These are phyloP conservation scores for Vigna reflexopilosa DNA, from an alignment of 306 rosid genomes.

Conservation along the genomic window DNA sequence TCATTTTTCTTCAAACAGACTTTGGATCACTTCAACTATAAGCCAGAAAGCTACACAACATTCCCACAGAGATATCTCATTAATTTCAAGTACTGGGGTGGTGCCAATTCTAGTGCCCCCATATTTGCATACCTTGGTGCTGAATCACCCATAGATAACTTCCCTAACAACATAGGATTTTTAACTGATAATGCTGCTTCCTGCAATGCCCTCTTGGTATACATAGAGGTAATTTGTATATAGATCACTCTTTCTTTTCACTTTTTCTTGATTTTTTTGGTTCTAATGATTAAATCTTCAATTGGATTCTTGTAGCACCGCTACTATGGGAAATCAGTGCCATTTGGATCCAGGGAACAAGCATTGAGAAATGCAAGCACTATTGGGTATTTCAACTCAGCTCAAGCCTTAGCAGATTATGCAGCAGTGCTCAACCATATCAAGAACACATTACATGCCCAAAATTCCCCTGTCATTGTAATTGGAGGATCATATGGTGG, in stretches of 20 bases:
- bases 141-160: slow-evolving; percentile 59
- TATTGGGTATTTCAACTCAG: slow-evolving; percentile 74
- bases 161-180: slow-evolving; percentile 49
- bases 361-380: slow-evolving; percentile 63
- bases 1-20: slow-evolving; percentile 63
- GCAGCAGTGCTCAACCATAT: slow-evolving; percentile 60
- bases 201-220: slow-evolving; percentile 65
- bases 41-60: slow-evolving; percentile 61
- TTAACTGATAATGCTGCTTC: slow-evolving; percentile 59
- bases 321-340: slow-evolving; percentile 70
- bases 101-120: slow-evolving; percentile 60
- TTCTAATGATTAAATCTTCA: not conserved
- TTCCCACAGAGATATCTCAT: slow-evolving; percentile 68
- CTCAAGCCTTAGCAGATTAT: slow-evolving; percentile 77
- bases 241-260: not conserved
- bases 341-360: slow-evolving; percentile 67
- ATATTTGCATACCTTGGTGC: slow-evolving; percentile 69
- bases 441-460: slow-evolving; percentile 49
- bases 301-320: slow-evolving; percentile 56
- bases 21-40: slow-evolving; percentile 73
- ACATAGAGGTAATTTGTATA: slow-evolving; percentile 59
- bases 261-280: not conserved
- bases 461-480: slow-evolving; percentile 65
- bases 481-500: slow-evolving; percentile 85
- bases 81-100: slow-evolving; percentile 69